These are phyloP conservation scores for Wickerhamiella alocasiicola DNA, from an alignment of 805 yeast genomes.

Conservation along the genomic window DNA sequence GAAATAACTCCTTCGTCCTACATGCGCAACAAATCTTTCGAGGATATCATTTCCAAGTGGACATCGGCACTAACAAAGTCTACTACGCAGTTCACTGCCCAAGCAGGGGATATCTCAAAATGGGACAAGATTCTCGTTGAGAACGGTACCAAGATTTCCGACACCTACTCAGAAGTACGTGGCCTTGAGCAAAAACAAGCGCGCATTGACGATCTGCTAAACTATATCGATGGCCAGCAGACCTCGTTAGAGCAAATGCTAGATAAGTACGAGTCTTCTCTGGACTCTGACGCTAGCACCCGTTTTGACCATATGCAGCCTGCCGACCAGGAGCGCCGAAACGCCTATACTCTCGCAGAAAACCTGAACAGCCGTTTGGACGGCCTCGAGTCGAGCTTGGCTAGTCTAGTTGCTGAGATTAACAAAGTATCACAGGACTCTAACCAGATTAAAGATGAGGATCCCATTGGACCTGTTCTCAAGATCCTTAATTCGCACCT, in stretches of 20 bases:
- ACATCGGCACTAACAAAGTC: conserved; percentile 69
- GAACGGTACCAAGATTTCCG: conserved; percentile 74
- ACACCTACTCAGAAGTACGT: conserved; percentile 61
- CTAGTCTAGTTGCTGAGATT: conserved; percentile 24
- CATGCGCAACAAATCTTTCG: conserved; percentile 80
- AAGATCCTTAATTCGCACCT: conserved; percentile 76
- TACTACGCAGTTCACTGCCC: conserved; percentile 58
- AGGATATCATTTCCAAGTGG: conserved; percentile 89
- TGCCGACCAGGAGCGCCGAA: conserved; percentile 72
- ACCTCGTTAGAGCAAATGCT: conserved; percentile 75
- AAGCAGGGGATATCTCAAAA: conserved; percentile 57
- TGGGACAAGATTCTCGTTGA: conserved; percentile 82
- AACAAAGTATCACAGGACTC: conserved; percentile 57
- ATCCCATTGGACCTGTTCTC: conserved; percentile 41
- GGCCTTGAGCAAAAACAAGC: conserved; percentile 76
- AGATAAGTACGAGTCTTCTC: conserved; percentile 56
- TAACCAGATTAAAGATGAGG: conserved; percentile 45
- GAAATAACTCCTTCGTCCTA: conserved; percentile 42
- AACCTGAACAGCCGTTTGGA: conserved; percentile 70
- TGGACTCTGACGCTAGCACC: conserved; percentile 15
- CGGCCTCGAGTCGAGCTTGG: conserved; percentile 53
- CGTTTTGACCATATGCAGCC: conserved; percentile 28
- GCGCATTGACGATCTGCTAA: conserved; percentile 74
- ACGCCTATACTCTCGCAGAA: conserved; percentile 81
- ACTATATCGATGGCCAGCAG: conserved; percentile 83